A percentile compares a stretch with the other conserved stretches of the same genome.
Conservation (phyloP, 768 basidiomycete genomes). For the Candolleomyces aberdarensis region DNA sequence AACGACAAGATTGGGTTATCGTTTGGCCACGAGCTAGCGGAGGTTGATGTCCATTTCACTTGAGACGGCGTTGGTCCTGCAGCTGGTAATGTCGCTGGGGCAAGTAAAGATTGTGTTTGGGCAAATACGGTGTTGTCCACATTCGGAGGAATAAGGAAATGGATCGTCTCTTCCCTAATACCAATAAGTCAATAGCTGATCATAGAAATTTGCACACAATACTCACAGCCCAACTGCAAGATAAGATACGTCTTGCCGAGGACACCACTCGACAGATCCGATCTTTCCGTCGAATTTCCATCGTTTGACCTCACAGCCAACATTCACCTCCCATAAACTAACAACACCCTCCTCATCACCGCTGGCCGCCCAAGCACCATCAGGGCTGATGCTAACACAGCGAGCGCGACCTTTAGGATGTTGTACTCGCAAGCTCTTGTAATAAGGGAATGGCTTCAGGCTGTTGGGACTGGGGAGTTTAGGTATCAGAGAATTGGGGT, state of each 20-base stretch:
- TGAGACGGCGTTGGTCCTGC: conserved; percentile 53
- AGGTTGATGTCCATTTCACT: conserved; percentile 64
- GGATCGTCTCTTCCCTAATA: conserved; percentile 72
- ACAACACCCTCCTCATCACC: conserved; percentile 89
- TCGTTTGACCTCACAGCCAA: conserved; percentile 83
- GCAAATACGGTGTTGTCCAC: conserved; percentile 55
- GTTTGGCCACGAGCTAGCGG: conserved; percentile 42
- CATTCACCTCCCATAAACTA: conserved; percentile 86
- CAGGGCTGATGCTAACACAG: conserved; percentile 77
- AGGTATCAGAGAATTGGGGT: conserved; percentile 88
- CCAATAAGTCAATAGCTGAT: conserved; percentile 11
- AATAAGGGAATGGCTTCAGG: conserved; percentile 91
- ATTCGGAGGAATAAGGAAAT: conserved; percentile 80
- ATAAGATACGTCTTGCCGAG: conserved; percentile 75
- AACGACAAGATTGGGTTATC: conserved; percentile 61
- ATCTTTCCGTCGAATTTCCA: conserved; percentile 84
- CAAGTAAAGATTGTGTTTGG: conserved; percentile 59
- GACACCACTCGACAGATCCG: conserved; percentile 91
- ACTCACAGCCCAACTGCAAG: conserved; percentile 80
- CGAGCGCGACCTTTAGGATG: conserved; percentile 71
- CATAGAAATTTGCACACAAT: conserved; percentile 2
- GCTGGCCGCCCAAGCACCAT: conserved; percentile 88
- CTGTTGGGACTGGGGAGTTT: conserved; percentile 92
- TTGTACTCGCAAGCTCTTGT: conserved; percentile 65
- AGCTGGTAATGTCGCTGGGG: conserved; percentile 63